These are phyloP conservation scores for Diaporthe destruens DNA, from an alignment of 2,329 filamentous ascomycete species.

Conservation along the genomic window DNA sequence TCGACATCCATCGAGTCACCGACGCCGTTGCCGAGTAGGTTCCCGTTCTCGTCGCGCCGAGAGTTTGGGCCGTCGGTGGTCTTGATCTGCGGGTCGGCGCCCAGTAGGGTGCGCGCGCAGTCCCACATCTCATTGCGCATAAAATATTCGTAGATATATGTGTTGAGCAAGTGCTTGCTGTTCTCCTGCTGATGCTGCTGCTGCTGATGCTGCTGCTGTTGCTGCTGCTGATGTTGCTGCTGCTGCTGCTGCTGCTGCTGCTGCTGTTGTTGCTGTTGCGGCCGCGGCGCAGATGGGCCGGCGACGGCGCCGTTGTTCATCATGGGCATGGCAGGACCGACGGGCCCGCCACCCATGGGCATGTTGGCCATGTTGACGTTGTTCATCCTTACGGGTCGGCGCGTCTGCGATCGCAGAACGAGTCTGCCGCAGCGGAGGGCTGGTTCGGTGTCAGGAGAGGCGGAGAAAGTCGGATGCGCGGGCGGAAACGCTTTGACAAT, in stretches of 20 bases:
- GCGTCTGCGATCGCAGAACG: conserved; percentile 52
- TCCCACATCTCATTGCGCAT: conserved; percentile 87
- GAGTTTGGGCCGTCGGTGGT: conserved; percentile 78
- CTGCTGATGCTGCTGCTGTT: conserved; percentile 57
- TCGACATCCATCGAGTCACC: conserved; percentile 87
- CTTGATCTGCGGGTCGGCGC: conserved; percentile 75
- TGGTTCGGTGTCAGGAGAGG: conserved; percentile 35
- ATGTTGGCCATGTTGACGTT: conserved; percentile 78
- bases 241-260: conserved; percentile 49
- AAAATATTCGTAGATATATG: conserved; percentile 93
- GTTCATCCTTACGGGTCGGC: conserved; percentile 62
- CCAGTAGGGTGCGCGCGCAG: conserved; percentile 80
- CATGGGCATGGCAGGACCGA: conserved; percentile 74
- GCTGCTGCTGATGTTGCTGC: conserved; percentile 58
- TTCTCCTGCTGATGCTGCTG: conserved; percentile 59
- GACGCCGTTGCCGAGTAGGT: conserved; percentile 74
- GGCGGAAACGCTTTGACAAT: conserved; percentile 27
- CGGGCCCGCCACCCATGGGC: conserved; percentile 73
- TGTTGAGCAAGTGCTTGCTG: conserved; percentile 76
- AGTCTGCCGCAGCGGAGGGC: conserved; percentile 50
- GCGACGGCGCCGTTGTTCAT: conserved; percentile 70
- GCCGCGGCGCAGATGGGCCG: conserved; percentile 52
- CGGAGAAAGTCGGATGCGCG: conserved; percentile 30
- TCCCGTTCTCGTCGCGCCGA: conserved; percentile 76
- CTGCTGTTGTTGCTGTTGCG: conserved; percentile 56